These are phyloP conservation scores for Neoboletus magnificus DNA, from an alignment of 768 basidiomycete species.

Conservation along the genomic window DNA sequence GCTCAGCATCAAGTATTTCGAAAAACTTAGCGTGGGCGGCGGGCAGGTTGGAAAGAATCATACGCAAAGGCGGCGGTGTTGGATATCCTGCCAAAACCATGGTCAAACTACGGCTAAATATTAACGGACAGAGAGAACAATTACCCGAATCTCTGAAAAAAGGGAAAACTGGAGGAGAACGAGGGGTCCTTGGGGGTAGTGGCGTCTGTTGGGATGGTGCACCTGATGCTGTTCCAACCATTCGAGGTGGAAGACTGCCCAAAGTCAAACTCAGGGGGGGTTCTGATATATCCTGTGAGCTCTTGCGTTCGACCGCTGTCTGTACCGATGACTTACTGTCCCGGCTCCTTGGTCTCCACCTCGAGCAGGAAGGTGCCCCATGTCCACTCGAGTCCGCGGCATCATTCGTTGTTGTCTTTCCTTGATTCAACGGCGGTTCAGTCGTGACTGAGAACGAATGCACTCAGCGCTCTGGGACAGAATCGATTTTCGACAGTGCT, in stretches of 20 bases:
- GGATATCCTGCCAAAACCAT: background rate
- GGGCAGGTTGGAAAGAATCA: conserved; percentile 52
- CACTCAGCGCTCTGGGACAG: background rate
- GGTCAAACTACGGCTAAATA: background rate
- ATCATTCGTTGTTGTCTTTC: background rate
- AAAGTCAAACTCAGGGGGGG: conserved; percentile 16
- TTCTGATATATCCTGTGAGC: conserved; percentile 1
- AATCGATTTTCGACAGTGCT: background rate
- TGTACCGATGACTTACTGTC: conserved; percentile 7
- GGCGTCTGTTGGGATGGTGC: conserved; percentile 16
- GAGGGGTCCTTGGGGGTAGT: conserved; percentile 3
- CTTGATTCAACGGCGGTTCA: background rate
- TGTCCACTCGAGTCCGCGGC: background rate
- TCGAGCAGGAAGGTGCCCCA: background rate
- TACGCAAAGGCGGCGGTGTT: conserved; percentile 38
- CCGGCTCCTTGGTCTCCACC: background rate
- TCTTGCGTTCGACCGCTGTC: no score
- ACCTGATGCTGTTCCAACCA: conserved; percentile 4
- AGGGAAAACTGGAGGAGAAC: conserved; percentile 8
- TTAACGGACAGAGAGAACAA: background rate
- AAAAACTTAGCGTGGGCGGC: conserved; percentile 70
- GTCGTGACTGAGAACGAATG: background rate
- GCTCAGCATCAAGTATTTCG: conserved; percentile 64
- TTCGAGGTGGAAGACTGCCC: conserved; percentile 4
- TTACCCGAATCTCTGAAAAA: conserved; percentile 19